phyloP scores from a whole-genome alignment of 768 basidiomycete species.

The Amanita rubescens region DNA sequence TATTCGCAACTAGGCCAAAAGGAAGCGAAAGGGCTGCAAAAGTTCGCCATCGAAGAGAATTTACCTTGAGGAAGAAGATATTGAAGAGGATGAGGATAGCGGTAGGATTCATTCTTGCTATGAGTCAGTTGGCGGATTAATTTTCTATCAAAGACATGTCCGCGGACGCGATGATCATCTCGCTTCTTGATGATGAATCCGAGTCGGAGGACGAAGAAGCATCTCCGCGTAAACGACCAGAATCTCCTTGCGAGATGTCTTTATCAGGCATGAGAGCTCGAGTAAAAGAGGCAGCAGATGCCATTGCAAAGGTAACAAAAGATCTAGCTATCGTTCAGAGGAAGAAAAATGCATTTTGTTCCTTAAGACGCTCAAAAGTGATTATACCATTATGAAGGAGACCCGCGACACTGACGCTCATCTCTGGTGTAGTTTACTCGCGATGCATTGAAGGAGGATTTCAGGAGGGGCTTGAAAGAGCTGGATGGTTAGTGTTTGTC shows the following conservation, averaged over 20 bases:
- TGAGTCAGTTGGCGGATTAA: background rate
- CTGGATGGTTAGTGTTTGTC: slow-evolving; percentile 43
- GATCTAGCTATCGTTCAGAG: slow-evolving; percentile 40
- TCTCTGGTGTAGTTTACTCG: slow-evolving; percentile 38
- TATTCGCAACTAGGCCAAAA: background rate
- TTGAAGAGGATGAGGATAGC: background rate
- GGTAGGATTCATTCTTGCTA: background rate
- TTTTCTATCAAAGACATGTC: background rate
- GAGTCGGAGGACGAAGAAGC: too few relatives aligned
- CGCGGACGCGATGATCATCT: background rate
- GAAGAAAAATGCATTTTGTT: slow-evolving; percentile 56
- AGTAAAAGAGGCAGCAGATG: slow-evolving; percentile 25
- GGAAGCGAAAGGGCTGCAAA: background rate
- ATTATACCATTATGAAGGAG: slow-evolving; percentile 6
- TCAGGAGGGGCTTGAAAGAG: slow-evolving; percentile 50
- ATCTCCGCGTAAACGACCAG: too few relatives aligned
- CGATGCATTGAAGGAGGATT: slow-evolving; percentile 27
- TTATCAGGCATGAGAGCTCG: too few relatives aligned
- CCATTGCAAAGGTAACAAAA: slow-evolving; percentile 30
- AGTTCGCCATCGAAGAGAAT: background rate
- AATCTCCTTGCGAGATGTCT: too few relatives aligned
- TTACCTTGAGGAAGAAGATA: background rate
- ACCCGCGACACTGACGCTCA: background rate
- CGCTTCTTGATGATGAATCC: too few relatives aligned
- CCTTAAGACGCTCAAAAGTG: slow-evolving; percentile 49